Conservation (phyloP, 2,329 filamentous ascomycete genomes). For the Bipolaris victoriae region DNA sequence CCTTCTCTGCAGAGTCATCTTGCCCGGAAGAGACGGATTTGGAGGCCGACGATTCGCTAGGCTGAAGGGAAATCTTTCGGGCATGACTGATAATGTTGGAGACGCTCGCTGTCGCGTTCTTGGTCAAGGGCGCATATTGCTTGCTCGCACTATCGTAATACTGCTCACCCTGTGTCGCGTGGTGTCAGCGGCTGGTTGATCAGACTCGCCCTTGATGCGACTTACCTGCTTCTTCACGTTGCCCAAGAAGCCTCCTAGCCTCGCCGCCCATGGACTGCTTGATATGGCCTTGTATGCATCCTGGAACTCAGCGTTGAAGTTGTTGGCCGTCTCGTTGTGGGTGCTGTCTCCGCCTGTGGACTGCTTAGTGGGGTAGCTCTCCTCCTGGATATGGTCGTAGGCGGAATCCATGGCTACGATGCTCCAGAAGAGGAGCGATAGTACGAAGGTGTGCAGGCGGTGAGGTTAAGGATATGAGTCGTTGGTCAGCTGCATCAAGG, state of each 20-base stretch:
- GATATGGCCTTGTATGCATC: slow-evolving; percentile 95
- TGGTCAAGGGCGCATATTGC: slow-evolving; percentile 78
- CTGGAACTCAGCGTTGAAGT: slow-evolving; percentile 86
- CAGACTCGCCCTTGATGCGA: background rate
- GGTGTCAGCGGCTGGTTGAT: slow-evolving; percentile 9
- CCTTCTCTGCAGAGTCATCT: slow-evolving; percentile 15
- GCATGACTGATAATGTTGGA: slow-evolving; percentile 76
- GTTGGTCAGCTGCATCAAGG: slow-evolving; percentile 15
- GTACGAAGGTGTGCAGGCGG: slow-evolving; percentile 1
- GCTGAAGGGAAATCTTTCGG: slow-evolving; percentile 69
- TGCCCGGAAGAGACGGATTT: slow-evolving; percentile 26
- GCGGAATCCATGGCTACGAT: slow-evolving; percentile 79
- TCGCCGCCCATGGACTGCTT: slow-evolving; percentile 86
- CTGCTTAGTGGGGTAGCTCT: slow-evolving; percentile 63
- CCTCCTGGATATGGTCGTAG: slow-evolving; percentile 95
- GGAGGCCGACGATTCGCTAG: slow-evolving; percentile 28
- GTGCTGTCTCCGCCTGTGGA: slow-evolving; percentile 54
- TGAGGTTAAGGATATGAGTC: slow-evolving; percentile 17
- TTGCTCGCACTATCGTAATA: slow-evolving; percentile 84
- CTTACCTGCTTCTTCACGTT: slow-evolving; percentile 90
- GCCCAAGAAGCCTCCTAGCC: slow-evolving; percentile 85
- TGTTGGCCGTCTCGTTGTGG: slow-evolving; percentile 45
- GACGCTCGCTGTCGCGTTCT: slow-evolving; percentile 82
- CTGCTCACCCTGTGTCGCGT: slow-evolving; percentile 70
- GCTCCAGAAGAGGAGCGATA: slow-evolving; percentile 6